Evolutionary conservation across 768 basidiomycete genomes (phyloP).

Genomic region (Coprinopsis marcescibilis): DNA sequence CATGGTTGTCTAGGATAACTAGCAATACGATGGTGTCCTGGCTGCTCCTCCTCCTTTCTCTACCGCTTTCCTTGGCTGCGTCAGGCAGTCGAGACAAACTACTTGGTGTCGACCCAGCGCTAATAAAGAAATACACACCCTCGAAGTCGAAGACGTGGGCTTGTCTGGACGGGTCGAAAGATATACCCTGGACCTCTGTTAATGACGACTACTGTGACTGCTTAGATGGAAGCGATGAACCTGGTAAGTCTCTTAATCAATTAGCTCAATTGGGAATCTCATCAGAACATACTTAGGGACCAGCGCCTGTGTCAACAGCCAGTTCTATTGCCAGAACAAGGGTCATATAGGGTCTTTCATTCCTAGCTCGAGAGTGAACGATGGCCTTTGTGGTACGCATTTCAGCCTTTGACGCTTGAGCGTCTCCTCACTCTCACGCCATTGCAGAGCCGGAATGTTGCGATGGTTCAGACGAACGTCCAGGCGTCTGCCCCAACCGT

Average conservation of each 20-base stretch:
- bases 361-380: slow-evolving; percentile 77
- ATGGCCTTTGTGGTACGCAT: slow-evolving; percentile 85
- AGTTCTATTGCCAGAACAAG: slow-evolving; percentile 81
- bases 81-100: slow-evolving; percentile 36
- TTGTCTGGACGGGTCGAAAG: slow-evolving; percentile 76
- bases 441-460: slow-evolving; percentile 82
- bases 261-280: background rate
- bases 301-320: slow-evolving; percentile 69
- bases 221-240: slow-evolving; percentile 91
- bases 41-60: slow-evolving; percentile 39
- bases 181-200: slow-evolving; percentile 73
- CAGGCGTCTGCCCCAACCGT: slow-evolving; percentile 71
- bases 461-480: slow-evolving; percentile 89
- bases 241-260: slow-evolving; percentile 47
- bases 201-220: slow-evolving; percentile 98
- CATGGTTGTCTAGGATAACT: slow-evolving; percentile 7
- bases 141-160: slow-evolving; percentile 55
- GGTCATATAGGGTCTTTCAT: slow-evolving; percentile 84
- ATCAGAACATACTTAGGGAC: slow-evolving; percentile 49
- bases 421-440: background rate
- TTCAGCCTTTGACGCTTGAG: background rate
- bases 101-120: slow-evolving; percentile 51
- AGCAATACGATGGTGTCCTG: slow-evolving; percentile 48
- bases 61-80: slow-evolving; percentile 37
- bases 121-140: slow-evolving; percentile 53